Conservation (phyloP, 805 yeast species). For the Pichia cephalocereana region DNA sequence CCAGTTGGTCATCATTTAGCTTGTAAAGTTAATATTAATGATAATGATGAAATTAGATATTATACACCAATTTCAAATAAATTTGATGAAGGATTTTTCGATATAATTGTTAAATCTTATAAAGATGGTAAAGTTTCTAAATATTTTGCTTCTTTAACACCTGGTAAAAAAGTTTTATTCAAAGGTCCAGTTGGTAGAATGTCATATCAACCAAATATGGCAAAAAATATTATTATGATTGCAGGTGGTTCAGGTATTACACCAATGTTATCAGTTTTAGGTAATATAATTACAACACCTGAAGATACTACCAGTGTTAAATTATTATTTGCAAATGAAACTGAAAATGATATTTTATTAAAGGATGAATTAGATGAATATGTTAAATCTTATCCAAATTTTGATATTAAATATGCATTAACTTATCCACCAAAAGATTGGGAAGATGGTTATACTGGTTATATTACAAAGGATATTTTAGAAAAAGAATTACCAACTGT, state of each 20-base stretch:
- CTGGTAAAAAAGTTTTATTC: constrained; percentile 60
- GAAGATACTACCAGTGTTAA: constrained; percentile 54
- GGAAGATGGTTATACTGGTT: constrained; percentile 51
- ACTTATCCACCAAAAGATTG: constrained; percentile 41
- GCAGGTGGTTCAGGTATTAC: constrained; percentile 91
- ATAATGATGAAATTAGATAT: constrained; percentile 50
- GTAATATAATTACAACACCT: constrained; percentile 59
- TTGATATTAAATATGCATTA: constrained; percentile 51
- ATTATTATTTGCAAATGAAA: constrained; percentile 63
- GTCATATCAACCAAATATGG: constrained; percentile 47
- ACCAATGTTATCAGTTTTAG: constrained; percentile 76
- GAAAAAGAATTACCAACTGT: constrained; percentile 44
- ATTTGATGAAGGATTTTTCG: constrained; percentile 65
- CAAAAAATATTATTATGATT: constrained; percentile 54
- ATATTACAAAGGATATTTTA: constrained; percentile 50
- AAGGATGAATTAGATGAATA: constrained; percentile 67
- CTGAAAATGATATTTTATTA: constrained; percentile 67
- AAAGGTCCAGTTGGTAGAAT: constrained; percentile 77
- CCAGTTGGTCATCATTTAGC: constrained; percentile 75
- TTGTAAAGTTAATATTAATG: constrained; percentile 38
- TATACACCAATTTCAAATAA: constrained; percentile 71
- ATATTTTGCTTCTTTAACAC: constrained; percentile 51
- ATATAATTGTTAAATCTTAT: constrained; percentile 68
- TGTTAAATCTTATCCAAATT: constrained; percentile 50
- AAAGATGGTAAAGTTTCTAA: constrained; percentile 62